These are phyloP conservation scores for Crucihimalaya himalaica DNA, from an alignment of 345 rosid genomes.

Conservation along the genomic window DNA sequence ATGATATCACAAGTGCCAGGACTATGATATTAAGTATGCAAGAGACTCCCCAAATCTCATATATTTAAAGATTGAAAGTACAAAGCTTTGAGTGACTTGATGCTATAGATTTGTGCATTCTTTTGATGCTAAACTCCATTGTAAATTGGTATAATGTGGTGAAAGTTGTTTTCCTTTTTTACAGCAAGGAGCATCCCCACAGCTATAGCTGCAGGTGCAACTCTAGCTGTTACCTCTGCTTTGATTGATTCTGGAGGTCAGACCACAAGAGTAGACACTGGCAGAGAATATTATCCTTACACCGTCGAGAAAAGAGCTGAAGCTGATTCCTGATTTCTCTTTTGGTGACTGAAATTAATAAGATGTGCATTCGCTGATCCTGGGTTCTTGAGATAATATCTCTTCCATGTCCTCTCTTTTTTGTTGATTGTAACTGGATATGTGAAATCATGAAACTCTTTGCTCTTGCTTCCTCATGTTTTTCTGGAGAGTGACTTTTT, in stretches of 20 bases:
- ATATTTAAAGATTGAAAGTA: not conserved
- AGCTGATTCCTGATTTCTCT: slow-evolving; percentile 49
- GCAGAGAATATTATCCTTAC: slow-evolving; percentile 93
- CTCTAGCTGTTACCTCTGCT: slow-evolving; percentile 82
- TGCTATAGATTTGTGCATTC: not conserved
- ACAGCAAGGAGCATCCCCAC: slow-evolving; percentile 85
- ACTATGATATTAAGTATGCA: not conserved
- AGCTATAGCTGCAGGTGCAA: slow-evolving; percentile 86
- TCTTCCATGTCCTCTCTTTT: slow-evolving; percentile 9
- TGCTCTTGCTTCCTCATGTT: slow-evolving; percentile 26
- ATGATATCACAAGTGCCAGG: slow-evolving; percentile 1
- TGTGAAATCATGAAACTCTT: slow-evolving; percentile 44
- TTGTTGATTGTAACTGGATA: slow-evolving; percentile 45
- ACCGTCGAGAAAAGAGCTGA: slow-evolving; percentile 78
- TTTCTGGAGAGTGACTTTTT: slow-evolving; percentile 25
- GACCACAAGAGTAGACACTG: slow-evolving; percentile 82
- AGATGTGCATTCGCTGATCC: slow-evolving; percentile 32
- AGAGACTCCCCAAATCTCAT: not conserved
- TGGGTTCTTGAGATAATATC: slow-evolving; percentile 11
- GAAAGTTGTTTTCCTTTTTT: not conserved
- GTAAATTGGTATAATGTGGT: not conserved
- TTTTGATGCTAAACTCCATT: not conserved
- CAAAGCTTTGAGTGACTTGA: not conserved
- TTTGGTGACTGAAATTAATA: slow-evolving; percentile 17
- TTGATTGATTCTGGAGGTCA: slow-evolving; percentile 87